Conservation (phyloP, 225 moss, liverwort and hornwort genomes). For the Pleurozium schreberi region DNA sequence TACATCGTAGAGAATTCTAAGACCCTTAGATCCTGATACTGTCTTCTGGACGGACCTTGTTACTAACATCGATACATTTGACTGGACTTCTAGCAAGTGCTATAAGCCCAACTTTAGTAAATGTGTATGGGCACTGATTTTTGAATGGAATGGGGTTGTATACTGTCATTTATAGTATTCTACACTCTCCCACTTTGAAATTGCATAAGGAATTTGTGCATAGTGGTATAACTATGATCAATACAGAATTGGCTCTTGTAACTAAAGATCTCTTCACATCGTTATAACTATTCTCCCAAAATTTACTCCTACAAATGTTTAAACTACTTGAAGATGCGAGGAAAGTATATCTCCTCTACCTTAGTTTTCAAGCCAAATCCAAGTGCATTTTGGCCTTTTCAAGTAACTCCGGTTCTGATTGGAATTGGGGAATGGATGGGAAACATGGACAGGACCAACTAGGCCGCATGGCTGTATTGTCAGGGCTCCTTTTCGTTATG, state of each 20-base stretch:
- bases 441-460: conserved; percentile 67
- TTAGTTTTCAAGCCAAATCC: background rate
- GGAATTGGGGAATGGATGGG: background rate
- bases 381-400: background rate
- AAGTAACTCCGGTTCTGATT: background rate
- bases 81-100: background rate
- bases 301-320: background rate
- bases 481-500: conserved; percentile 70
- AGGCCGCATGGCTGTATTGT: conserved; percentile 67
- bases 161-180: background rate
- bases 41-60: background rate
- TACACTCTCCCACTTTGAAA: background rate
- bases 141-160: background rate
- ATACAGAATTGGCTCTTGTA: background rate
- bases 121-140: background rate
- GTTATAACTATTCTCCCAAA: background rate
- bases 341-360: background rate
- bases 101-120: background rate
- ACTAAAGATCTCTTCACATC: background rate
- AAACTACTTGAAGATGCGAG: background rate
- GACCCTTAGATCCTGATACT: background rate
- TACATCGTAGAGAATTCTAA: background rate
- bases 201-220: background rate
- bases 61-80: background rate
- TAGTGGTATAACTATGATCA: background rate